Evolutionary conservation across 257 asterid species (phyloP), one percentile per base, ranked within the genome.

Genomic region (Agastache rugosa): DNA sequence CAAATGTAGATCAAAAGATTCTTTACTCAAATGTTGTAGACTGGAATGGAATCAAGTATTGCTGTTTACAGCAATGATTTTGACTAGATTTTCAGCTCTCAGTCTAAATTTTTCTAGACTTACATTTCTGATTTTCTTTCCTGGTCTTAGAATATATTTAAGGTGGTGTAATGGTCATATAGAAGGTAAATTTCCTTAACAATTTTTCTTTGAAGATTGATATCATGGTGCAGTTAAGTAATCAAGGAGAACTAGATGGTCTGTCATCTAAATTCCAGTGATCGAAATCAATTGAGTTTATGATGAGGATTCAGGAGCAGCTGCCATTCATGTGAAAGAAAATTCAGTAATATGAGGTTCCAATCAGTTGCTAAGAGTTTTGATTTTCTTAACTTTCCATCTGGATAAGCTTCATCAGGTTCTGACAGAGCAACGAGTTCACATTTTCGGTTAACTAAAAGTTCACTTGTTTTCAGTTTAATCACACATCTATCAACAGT

Each of bases 81-180:
- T 42, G 37, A 39, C 8, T 7, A 23, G 12, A 65, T 39, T 44
- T 22, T 44, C 8, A 65, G 56, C 54, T 64, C 56, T 42, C 9
- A 23, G 16, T 7, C 7, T 53, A 15, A 3, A 22, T 23, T 44
- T 65, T 44, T 44, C 14, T 42, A 5, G 1, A 42, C 53, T 42
- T 44, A 27, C 6, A 14, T 15, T 66, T 64, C 42, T 19, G 6
- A 22, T 41, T 5, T 20, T 4, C 17, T 22, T 47, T 31, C 62
- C 61, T n/a, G 73, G 47, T 67, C 47, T 67, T 17, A 48, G 23
- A 67, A 29, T 67, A 16, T 50, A 67, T 47, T 27, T 23, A 67
- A 67, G 72, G 72, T n/a, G 60, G 54, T 45, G 11, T 44, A 16
- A 17, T 44, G 59, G 25, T 14, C 55, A 5, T 22, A 22, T 11